phyloP scores from a whole-genome alignment of 192 early-diverging fungal species.

The Podila clonocystis region DNA sequence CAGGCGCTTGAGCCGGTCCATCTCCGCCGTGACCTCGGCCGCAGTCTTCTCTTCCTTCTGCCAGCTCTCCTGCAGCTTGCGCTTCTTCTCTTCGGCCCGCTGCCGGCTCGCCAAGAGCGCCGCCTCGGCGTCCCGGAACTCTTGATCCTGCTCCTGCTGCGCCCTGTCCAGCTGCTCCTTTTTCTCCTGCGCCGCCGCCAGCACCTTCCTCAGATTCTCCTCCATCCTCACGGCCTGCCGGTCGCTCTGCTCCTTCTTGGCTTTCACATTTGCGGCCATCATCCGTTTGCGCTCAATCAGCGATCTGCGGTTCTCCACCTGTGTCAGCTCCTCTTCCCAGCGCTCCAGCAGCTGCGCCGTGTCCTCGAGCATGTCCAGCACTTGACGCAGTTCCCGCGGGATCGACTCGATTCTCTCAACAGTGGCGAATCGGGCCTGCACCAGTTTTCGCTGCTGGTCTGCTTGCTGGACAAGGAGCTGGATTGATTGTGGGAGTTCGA shows the following conservation, averaged over 20 bases:
- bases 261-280: not conserved
- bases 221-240: conserved; percentile 9
- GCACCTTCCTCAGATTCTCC: conserved; percentile 12
- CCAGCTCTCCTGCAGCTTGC: conserved; percentile 8
- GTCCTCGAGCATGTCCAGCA: conserved; percentile 27
- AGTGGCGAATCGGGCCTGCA: conserved; percentile 5
- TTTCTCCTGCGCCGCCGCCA: not conserved
- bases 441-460: conserved; percentile 17
- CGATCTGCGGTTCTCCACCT: conserved; percentile 20
- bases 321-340: not conserved
- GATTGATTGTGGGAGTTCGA: conserved; percentile 28
- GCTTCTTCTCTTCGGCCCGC: conserved; percentile 11
- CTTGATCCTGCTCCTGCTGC: conserved; percentile 16
- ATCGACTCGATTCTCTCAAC: conserved; percentile 24
- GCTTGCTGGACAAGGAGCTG: conserved; percentile 2
- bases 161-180: conserved; percentile 10
- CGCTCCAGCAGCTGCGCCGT: conserved; percentile 15
- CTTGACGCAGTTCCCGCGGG: conserved; percentile 8
- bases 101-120: conserved; percentile 11
- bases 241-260: conserved; percentile 21
- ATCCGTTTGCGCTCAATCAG: conserved; percentile 2
- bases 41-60: conserved; percentile 26
- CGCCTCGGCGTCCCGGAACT: not conserved
- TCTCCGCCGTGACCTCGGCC: conserved; percentile 10
- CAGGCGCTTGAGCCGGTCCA: conserved; percentile 39